These are phyloP conservation scores for Houttuynia cordata DNA, from an alignment of 164 flowering plant genomes.

Conservation along the genomic window DNA sequence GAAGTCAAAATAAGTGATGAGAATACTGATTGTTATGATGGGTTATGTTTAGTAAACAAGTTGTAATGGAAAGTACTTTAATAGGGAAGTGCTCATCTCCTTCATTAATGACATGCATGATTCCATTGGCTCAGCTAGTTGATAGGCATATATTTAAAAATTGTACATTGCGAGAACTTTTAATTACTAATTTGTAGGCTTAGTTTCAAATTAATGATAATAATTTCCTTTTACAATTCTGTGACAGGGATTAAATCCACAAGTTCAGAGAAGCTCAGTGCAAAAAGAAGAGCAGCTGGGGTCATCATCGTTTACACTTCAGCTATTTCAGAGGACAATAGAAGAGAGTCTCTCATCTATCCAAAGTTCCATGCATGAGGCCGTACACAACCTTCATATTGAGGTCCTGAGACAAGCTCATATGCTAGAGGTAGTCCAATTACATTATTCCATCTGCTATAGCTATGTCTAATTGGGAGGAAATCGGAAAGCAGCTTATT, in stretches of 20 bases:
- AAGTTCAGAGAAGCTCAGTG: slow-evolving; percentile 22
- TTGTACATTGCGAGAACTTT: neutral
- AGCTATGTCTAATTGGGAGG: neutral
- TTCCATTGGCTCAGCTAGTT: too few relatives aligned
- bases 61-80: too few relatives aligned
- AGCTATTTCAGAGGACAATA: slow-evolving; percentile 76
- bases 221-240: neutral
- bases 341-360: slow-evolving; percentile 70
- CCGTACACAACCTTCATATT: slow-evolving; percentile 86
- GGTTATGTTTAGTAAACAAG: neutral
- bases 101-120: too few relatives aligned
- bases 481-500: neutral
- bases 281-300: slow-evolving; percentile 57
- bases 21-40: neutral
- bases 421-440: slow-evolving; percentile 46
- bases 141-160: neutral
- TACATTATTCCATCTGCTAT: neutral
- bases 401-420: slow-evolving; percentile 80
- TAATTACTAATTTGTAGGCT: neutral
- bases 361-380: slow-evolving; percentile 80
- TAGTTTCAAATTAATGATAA: too few relatives aligned
- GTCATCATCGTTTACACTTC: slow-evolving; percentile 56
- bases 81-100: too few relatives aligned
- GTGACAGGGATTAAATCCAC: slow-evolving; percentile 19
- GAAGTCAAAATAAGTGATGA: too few relatives aligned